Evolutionary conservation across 441 rosid species (phyloP).

Genomic region (Adansonia rubrostipa): DNA sequence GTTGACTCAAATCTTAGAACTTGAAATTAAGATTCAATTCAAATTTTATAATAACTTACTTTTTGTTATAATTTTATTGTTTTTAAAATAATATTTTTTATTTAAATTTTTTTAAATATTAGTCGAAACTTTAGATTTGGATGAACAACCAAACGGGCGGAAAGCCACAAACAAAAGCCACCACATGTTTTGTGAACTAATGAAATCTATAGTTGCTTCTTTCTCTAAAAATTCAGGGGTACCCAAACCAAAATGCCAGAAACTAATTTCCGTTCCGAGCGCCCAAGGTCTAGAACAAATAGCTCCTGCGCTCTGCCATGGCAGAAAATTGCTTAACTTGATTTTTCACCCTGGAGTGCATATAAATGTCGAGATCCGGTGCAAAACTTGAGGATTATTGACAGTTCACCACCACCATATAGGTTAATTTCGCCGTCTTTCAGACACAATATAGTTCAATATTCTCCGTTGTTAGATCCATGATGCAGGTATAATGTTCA

Average conservation of each 20-base stretch:
- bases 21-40: too few species aligned
- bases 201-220: neutral
- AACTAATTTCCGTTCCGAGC: constrained; percentile 34
- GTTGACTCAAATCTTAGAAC: too few species aligned
- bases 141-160: too few species aligned
- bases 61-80: too few species aligned
- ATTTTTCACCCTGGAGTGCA: constrained; percentile 31
- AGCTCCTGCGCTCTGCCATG: constrained; percentile 29
- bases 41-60: too few species aligned
- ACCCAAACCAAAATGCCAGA: constrained; percentile 36
- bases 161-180: neutral
- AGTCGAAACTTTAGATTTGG: too few species aligned
- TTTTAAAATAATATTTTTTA: too few species aligned
- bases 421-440: constrained; percentile 20
- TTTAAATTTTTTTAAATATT: too few species aligned
- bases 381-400: constrained; percentile 12
- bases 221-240: constrained; percentile 31
- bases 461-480: constrained; percentile 37
- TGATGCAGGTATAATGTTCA: constrained; percentile 14
- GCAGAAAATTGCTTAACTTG: constrained; percentile 35
- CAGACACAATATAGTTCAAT: constrained; percentile 19
- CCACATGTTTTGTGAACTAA: neutral
- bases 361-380: constrained; percentile 37
- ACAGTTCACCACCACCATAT: constrained; percentile 31
- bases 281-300: constrained; percentile 25